Percentiles rank a stretch among this genome's conserved stretches.
Conservation (phyloP, 257 asterid genomes). For the Fraxinus excelsior region DNA sequence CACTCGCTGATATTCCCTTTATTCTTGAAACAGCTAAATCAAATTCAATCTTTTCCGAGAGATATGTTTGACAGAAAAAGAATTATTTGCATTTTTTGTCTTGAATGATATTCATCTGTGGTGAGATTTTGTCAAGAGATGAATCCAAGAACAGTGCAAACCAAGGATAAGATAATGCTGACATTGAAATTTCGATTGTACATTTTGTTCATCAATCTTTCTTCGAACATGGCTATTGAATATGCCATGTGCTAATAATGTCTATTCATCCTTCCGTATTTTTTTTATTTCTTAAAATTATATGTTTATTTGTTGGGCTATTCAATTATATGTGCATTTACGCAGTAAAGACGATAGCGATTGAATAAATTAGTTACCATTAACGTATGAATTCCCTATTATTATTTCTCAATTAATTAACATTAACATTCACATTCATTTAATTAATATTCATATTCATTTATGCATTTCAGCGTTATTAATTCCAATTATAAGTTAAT, state of each 20-base stretch:
- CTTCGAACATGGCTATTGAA: neutral
- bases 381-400: too few species aligned
- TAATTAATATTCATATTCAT: too few species aligned
- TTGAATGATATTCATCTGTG: neutral
- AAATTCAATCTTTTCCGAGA: neutral
- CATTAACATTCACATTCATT: too few species aligned
- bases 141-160: neutral
- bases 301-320: neutral
- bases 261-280: neutral
- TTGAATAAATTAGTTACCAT: neutral
- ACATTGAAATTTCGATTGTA: neutral
- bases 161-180: neutral
- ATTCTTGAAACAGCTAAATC: neutral
- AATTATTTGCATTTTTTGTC: too few species aligned
- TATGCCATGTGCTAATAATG: neutral
- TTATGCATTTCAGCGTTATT: too few species aligned
- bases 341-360: neutral
- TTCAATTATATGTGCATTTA: neutral
- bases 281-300: neutral
- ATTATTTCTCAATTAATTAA: too few species aligned
- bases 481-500: too few species aligned
- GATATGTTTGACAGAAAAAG: neutral
- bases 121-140: neutral
- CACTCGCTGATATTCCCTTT: too few species aligned
- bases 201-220: neutral